phyloP scores from a whole-genome alignment of 768 basidiomycete species.

The Chalciporus piperatus region DNA sequence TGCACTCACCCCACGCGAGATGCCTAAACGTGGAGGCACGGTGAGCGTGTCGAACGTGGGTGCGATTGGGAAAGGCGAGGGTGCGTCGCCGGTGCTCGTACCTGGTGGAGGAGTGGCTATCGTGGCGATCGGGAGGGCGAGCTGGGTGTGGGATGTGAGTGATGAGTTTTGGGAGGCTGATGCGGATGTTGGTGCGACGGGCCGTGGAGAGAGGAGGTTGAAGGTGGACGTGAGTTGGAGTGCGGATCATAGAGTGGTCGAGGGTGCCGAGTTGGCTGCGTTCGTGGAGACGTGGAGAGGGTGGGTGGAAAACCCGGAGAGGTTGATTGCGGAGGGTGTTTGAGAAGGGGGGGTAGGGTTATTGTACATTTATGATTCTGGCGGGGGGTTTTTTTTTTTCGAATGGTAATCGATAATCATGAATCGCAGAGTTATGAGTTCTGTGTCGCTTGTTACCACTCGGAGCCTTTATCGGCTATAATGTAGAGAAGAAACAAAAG shows the following conservation, averaged over 20 bases:
- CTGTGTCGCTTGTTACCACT: too few species aligned
- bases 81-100: conserved; percentile 72
- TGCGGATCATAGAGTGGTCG: conserved; percentile 84
- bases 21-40: conserved; percentile 76
- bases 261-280: conserved; percentile 86
- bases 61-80: conserved; percentile 68
- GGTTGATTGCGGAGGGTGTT: conserved; percentile 55
- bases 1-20: conserved; percentile 61
- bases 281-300: conserved; percentile 84
- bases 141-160: conserved; percentile 73
- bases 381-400: too few species aligned
- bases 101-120: conserved; percentile 85
- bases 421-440: too few species aligned
- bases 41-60: conserved; percentile 83
- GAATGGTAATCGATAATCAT: too few species aligned
- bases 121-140: conserved; percentile 74
- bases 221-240: conserved; percentile 75
- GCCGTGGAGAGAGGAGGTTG: conserved; percentile 48
- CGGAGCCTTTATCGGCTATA: too few species aligned
- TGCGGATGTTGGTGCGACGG: background rate
- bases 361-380: too few species aligned
- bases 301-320: conserved; percentile 73
- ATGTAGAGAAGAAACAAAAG: too few species aligned
- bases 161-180: conserved; percentile 31
- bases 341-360: conserved; percentile 15